Base-by-base conservation (phyloP, 2,329 filamentous ascomycete species). In the Alternaria conjuncta region DNA sequence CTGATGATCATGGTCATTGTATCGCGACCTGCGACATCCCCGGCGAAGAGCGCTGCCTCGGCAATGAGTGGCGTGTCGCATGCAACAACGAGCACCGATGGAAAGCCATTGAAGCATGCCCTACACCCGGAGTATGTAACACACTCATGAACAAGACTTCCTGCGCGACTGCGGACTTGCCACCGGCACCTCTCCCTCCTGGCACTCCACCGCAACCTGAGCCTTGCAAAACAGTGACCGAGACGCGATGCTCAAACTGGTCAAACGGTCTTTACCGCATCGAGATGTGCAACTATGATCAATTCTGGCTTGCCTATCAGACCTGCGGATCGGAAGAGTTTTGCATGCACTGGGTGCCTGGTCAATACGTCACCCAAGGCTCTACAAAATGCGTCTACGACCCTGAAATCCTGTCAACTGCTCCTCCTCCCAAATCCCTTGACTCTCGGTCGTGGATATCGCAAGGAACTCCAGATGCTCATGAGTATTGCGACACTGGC, bases 1-100 rank as follows among this genome's bases (percentile, higher is more conserved):
- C 46, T 12, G 13, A 32, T 32, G 28, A 32, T 32, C 28, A 32
- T 32, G 28, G 28, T 32, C 36, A 44, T 15, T 57, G 55, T 49
- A 26, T 25, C 26, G 54, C 46, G 43, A 25, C 3, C 10, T 56
- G 54, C 54, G 15, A 30, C 23, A 46, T 18, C 12, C 25, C 30
- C n/a, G 54, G 41, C 9, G 54, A 56, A 25, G 41, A 56, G 41
- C 54, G 54, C 54, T 56, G 54, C 20, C 23, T 30, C n/a, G 44
- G 23, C 20, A 46, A 30, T 12, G n/a, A 56, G 15, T 49, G 46
- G 46, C 46, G 25, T 32, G 11, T 44, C 21, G 43, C 32, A 18
- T 56, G 36, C 54, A 46, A 23, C 21, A 20, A 23, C 6, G 41
- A 45, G 13, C 41, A 26, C 20, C 21, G 20, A 26, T 55, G 53